These are phyloP conservation scores for Plasmopara muralis DNA, from an alignment of 352 stramenopile genomes.

Conservation along the genomic window DNA sequence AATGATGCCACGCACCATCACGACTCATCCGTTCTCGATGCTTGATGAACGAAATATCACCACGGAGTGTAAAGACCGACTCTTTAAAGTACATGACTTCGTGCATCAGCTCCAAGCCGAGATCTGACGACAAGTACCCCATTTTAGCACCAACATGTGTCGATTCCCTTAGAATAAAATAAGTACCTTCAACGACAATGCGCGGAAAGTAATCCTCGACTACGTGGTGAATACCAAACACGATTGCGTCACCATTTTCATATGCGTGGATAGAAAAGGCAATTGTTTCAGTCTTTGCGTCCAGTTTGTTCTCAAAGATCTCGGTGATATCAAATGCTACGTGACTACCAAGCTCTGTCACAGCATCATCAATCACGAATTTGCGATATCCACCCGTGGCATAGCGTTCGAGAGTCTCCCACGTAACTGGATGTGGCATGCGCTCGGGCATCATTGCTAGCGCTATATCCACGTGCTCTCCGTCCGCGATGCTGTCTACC, in stretches of 20 bases:
- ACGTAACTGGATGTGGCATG: constrained; percentile 58
- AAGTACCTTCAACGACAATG: constrained; percentile 65
- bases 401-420: constrained; percentile 44
- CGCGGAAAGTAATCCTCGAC: constrained; percentile 66
- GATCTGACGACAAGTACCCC: constrained; percentile 23
- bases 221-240: constrained; percentile 56
- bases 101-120: constrained; percentile 76
- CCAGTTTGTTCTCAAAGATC: constrained; percentile 47
- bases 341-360: constrained; percentile 49
- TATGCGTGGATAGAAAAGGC: constrained; percentile 55
- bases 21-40: constrained; percentile 69
- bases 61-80: constrained; percentile 64
- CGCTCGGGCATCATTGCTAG: constrained; percentile 35
- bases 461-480: constrained; percentile 40
- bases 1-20: constrained; percentile 33
- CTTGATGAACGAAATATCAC: constrained; percentile 77
- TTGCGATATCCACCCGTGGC: constrained; percentile 33
- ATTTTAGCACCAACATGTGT: neutral
- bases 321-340: constrained; percentile 80
- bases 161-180: neutral
- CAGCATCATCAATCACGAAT: constrained; percentile 47
- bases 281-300: constrained; percentile 36
- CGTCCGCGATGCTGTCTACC: constrained; percentile 46
- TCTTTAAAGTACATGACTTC: constrained; percentile 77
- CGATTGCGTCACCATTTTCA: constrained; percentile 40